These are phyloP conservation scores for Flueggea neowawraea DNA, from an alignment of 441 rosid genomes.

Conservation along the genomic window DNA sequence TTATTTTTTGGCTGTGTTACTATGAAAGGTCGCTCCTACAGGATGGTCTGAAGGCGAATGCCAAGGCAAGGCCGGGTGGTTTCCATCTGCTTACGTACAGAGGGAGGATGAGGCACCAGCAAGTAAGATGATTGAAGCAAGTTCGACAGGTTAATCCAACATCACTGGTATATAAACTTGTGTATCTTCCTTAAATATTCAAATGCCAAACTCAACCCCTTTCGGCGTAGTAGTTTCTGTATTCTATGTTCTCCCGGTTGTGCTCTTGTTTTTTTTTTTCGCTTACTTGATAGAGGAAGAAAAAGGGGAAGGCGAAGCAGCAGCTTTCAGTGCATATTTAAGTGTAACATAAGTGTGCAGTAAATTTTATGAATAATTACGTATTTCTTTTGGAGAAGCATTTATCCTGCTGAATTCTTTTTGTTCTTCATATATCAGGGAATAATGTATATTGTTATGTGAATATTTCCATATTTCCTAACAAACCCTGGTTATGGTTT, in stretches of 20 bases:
- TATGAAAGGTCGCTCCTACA: conserved; percentile 61
- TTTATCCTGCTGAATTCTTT: too few relatives aligned
- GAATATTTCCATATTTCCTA: too few relatives aligned
- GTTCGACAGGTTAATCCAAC: conserved; percentile 8
- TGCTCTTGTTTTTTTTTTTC: not conserved
- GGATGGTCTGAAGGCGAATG: conserved; percentile 99
- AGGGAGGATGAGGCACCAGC: conserved; percentile 64
- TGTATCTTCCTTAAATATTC: too few relatives aligned
- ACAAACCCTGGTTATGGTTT: too few relatives aligned
- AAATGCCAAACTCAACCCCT: not conserved
- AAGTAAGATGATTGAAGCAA: conserved; percentile 38
- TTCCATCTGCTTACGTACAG: conserved; percentile 79
- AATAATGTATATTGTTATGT: too few relatives aligned
- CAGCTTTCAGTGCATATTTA: not conserved
- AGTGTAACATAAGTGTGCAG: too few relatives aligned
- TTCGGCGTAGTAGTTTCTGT: too few relatives aligned
- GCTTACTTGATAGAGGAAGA: not conserved
- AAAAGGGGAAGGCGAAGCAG: not conserved
- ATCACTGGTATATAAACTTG: not conserved
- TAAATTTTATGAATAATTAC: too few relatives aligned
- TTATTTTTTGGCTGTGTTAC: conserved; percentile 1
- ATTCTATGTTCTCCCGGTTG: not conserved
- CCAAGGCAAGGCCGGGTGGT: conserved; percentile 89
- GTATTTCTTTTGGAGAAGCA: too few relatives aligned
- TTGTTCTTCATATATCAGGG: too few relatives aligned